Evolutionary conservation across 1,284 basidiomycete species (phyloP).

Genomic region (Heterobasidion occidentale): DNA sequence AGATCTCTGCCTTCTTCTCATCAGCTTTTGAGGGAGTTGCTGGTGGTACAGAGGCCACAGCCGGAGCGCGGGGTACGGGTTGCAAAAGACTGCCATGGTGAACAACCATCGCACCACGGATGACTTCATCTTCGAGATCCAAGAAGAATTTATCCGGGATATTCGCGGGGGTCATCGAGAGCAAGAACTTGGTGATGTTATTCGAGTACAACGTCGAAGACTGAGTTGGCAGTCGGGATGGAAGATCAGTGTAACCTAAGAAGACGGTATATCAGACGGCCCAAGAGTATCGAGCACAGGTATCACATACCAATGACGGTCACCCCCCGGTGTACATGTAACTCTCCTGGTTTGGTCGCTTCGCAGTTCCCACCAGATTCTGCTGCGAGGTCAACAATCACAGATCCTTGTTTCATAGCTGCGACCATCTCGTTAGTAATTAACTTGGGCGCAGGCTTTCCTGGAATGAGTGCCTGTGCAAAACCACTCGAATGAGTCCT

Average conservation of each 20-base stretch:
- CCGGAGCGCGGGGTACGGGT: conserved; percentile 58
- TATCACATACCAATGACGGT: conserved; percentile 61
- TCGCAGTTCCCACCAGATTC: conserved; percentile 83
- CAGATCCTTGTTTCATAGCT: conserved; percentile 83
- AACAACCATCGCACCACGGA: conserved; percentile 72
- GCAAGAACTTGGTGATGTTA: conserved; percentile 81
- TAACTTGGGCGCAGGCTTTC: conserved; percentile 76
- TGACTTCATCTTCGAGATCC: conserved; percentile 75
- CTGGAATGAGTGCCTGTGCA: conserved; percentile 67
- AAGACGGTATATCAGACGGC: not conserved
- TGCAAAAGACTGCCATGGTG: conserved; percentile 61
- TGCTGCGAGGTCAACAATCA: conserved; percentile 79
- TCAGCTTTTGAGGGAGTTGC: conserved; percentile 43
- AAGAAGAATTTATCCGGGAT: conserved; percentile 43
- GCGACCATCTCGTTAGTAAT: conserved; percentile 78
- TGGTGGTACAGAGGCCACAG: conserved; percentile 35
- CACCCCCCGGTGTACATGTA: conserved; percentile 62
- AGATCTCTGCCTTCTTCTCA: conserved; percentile 35
- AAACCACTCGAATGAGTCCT: not conserved
- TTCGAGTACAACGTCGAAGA: conserved; percentile 85
- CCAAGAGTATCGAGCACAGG: not conserved
- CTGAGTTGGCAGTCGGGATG: conserved; percentile 78
- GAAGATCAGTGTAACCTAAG: conserved; percentile 72
- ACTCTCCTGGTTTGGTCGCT: conserved; percentile 68
- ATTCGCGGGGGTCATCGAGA: conserved; percentile 62